A percentile compares a stretch with the other conserved stretches of the same genome.
Conservation (phyloP, 352 stramenopile species). For the Globisporangium emineosum region DNA sequence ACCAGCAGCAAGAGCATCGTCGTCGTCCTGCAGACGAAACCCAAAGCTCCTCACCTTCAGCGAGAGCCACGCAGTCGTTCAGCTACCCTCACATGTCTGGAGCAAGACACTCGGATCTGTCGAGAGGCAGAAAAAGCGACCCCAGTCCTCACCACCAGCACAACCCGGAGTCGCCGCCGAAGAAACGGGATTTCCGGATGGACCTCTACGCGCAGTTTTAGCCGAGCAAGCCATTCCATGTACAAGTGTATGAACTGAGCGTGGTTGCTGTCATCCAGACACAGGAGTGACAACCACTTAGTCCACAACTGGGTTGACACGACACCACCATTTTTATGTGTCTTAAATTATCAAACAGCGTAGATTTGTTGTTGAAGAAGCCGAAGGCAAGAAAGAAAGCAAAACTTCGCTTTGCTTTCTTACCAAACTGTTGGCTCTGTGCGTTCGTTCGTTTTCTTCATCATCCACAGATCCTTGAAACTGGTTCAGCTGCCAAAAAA, state of each 20-base stretch:
- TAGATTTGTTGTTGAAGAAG: not conserved
- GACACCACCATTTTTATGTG: not conserved
- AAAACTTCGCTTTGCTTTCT: not conserved
- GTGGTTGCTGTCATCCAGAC: not conserved
- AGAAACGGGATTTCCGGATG: constrained; percentile 13
- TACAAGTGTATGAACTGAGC: too few species aligned
- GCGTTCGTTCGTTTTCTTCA: not conserved
- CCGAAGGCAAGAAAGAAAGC: not conserved
- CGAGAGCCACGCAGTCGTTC: not conserved
- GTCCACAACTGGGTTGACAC: not conserved
- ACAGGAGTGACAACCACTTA: not conserved
- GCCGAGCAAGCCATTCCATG: too few species aligned
- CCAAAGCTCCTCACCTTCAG: not conserved
- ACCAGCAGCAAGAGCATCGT: constrained; percentile 7
- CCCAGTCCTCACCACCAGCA: not conserved
- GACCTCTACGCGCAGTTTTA: constrained; percentile 14
- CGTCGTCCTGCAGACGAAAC: not conserved
- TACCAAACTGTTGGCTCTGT: not conserved
- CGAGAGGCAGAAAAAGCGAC: not conserved
- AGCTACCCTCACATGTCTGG: not conserved
- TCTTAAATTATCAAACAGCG: constrained; percentile 1
- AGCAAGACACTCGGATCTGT: not conserved
- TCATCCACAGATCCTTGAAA: not conserved
- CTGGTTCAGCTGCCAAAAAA: not conserved
- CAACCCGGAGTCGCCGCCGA: not conserved